phyloP scores from a whole-genome alignment of 2,329 filamentous ascomycete species.

The Cordyceps pruinosa region DNA sequence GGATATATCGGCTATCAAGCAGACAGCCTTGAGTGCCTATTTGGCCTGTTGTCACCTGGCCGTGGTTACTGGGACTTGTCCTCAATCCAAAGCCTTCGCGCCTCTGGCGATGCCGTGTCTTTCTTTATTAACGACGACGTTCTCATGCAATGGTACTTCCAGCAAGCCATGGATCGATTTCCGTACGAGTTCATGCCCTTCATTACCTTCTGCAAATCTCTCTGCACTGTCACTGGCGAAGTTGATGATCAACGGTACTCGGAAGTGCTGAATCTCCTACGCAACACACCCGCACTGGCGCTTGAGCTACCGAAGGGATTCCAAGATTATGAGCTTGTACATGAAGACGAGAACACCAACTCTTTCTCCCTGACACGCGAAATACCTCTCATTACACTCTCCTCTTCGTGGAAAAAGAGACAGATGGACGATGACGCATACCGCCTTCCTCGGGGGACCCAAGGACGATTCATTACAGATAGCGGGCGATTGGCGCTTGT shows the following conservation, averaged over 20 bases:
- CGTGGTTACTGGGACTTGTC: slow-evolving; percentile 48
- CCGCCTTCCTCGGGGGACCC: slow-evolving; percentile 57
- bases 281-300: slow-evolving; percentile 67
- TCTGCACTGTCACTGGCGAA: slow-evolving; percentile 38
- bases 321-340: slow-evolving; percentile 65
- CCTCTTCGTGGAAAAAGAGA: slow-evolving; percentile 38
- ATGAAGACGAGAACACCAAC: slow-evolving; percentile 82
- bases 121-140: slow-evolving; percentile 30
- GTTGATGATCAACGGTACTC: slow-evolving; percentile 34
- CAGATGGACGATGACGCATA: slow-evolving; percentile 45
- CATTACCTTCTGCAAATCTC: slow-evolving; percentile 59
- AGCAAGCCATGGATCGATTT: slow-evolving; percentile 67
- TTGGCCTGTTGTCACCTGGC: slow-evolving; percentile 55
- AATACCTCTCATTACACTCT: slow-evolving; percentile 54
- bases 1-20: slow-evolving; percentile 64
- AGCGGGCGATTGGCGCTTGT: slow-evolving; percentile 67
- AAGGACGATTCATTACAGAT: slow-evolving; percentile 69
- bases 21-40: slow-evolving; percentile 59
- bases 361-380: slow-evolving; percentile 61
- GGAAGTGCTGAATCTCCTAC: slow-evolving; percentile 56
- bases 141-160: slow-evolving; percentile 54
- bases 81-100: slow-evolving; percentile 25
- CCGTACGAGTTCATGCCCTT: slow-evolving; percentile 82
- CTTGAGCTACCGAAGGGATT: slow-evolving; percentile 68
- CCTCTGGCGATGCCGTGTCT: slow-evolving; percentile 27